Evolutionary conservation across 2,329 filamentous ascomycete genomes (phyloP), one percentile per base, ranked within the genome.

Genomic region (Hymenoscyphus fructigenus): DNA sequence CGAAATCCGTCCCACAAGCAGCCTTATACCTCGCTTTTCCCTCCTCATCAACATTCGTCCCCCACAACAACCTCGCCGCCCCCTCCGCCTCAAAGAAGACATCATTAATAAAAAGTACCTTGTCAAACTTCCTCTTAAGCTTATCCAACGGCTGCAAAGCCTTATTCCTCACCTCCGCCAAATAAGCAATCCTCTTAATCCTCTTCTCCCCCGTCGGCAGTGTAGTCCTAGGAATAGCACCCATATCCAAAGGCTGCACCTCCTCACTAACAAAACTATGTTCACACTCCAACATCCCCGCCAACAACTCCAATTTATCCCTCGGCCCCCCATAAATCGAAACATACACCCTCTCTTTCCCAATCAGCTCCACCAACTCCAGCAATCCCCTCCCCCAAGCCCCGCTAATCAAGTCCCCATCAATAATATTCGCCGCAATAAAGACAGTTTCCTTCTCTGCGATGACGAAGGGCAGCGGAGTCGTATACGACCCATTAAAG

Each of bases 131-230:
- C 47, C 73, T 76, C 23, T 77, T 76, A 3, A 71, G 65, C 34
- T 79, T 79, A 53, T 87, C 82, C 12, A 93, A 79, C 0, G 90
- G 89, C 44, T 81, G 79, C 28, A 93, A 76, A 0, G 89, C 90
- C 57, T 85, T 84, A 75, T 93, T 93, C 59, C 91, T 85, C 59
- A 91, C 86, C 74, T 89, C 86, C 14, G 91, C 88, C 23, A 93
- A 80, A 75, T 89, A 92, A 34, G 88, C 84, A 55, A 93, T 88
- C n/a, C 91, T 84, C 75, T 91, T 91, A 44, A 89, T 80, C n/a
- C 87, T 84, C 50, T 80, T 78, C 47, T 83, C 81, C 0, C 89
- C 89, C 64, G 84, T 85, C 1, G 88, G 87, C 41, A 91, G 78
- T 1, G 80, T 83, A 57, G 91, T 79, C 62, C 84, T 85, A 5